Evolutionary conservation across 2,329 filamentous ascomycete species (phyloP), one percentile per base, ranked within the genome.

Genomic region (Penicillium hesseltinei): DNA sequence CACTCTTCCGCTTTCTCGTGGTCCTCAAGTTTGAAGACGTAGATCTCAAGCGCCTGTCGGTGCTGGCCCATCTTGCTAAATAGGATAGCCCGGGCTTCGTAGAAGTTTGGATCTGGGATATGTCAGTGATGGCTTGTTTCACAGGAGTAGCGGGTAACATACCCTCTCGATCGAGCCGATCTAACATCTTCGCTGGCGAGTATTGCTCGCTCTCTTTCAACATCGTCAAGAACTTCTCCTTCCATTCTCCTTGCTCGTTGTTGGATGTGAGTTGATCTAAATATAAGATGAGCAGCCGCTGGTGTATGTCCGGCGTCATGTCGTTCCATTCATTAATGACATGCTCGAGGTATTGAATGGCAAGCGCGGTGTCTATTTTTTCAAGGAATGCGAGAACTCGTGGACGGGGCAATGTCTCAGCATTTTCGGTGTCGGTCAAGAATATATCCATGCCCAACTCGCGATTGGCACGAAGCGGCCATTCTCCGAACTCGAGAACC

Each of bases 51-150:
- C 0, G 94, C 94, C 75, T 97, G 92, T 71, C 91, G 92, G 77
- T 99, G 92, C 67, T 93, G 89, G 7, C 91, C 91, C 90, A 97
- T 96, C 66, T 94, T 95, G 74, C 91, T 92, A 39, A 97, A 84
- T 21, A 97, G 88, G 44, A 97, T 88, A 7, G 94, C 94, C 60
- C 93, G 87, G 2, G 91, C 87, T 72, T 97, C 93, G 73, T 89
- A 96, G 68, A 97, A 97, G 3, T 85, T 81, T 0, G 92, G 81
- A 71, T 97, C 91, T 93, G 62, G 13, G 29, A 21, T 48, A 17
- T 43, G 23, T 62, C 17, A 59, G 53, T 54, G 29, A 58, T 25
- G 23, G 29, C 21, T 46, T n/a, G 53, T 23, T 11, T 10, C 4
- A n/a, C 19, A 13, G 4, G 9, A 19, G 21, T 9, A 25, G n/a